Conservation (phyloP, 495 filamentous ascomycete species). For the Penicillium steckii region DNA sequence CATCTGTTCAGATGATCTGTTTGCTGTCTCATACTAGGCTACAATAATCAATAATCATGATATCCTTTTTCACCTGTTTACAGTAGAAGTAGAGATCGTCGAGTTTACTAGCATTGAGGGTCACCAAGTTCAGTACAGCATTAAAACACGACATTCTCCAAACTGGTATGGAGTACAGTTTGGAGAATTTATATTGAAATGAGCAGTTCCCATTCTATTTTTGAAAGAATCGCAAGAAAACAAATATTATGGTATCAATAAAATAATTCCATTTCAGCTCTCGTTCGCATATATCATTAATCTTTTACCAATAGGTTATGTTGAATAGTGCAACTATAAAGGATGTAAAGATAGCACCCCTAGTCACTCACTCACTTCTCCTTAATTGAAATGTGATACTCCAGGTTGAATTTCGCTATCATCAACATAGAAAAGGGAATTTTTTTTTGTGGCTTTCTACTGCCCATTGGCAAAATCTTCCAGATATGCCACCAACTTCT, state of each 20-base stretch:
- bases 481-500: constrained; percentile 62
- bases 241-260: too few species aligned
- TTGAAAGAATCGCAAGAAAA: too few species aligned
- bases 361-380: background rate
- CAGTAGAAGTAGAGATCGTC: too few species aligned
- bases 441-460: constrained; percentile 6
- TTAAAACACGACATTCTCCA: too few species aligned
- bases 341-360: background rate
- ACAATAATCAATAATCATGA: constrained; percentile 6
- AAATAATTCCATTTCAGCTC: too few species aligned
- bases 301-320: background rate
- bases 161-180: too few species aligned
- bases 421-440: background rate
- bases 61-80: background rate
- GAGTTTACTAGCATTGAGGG: too few species aligned
- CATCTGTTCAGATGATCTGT: background rate
- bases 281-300: constrained; percentile 1
- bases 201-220: too few species aligned
- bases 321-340: background rate
- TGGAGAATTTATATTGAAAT: too few species aligned
- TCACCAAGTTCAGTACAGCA: too few species aligned
- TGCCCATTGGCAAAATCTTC: constrained; percentile 50
- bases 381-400: background rate
- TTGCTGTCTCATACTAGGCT: background rate
- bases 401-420: constrained; percentile 1